Conservation (phyloP, 805 yeast species). For the Suhomyces tanzawaensis region DNA sequence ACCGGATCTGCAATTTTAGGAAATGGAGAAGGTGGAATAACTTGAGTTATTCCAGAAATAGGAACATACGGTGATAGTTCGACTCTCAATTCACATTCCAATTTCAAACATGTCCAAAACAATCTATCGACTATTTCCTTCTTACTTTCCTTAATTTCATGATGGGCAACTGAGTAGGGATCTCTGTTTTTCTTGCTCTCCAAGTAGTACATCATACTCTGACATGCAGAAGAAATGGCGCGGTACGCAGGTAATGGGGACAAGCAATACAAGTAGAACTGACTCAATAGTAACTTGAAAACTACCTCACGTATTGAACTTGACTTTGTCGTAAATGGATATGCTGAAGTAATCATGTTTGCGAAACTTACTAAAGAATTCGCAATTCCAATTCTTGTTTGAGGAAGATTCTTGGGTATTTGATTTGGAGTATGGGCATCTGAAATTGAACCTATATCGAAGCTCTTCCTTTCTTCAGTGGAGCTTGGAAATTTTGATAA, state of each 20-base stretch:
- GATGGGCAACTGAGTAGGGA: conserved; percentile 3
- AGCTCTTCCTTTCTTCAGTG: conserved; percentile 24
- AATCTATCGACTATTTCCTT: conserved; percentile 26
- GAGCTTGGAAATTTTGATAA: conserved; percentile 26
- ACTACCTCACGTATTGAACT: conserved; percentile 17
- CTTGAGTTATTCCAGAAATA: conserved; percentile 29
- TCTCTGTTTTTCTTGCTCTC: conserved; percentile 15
- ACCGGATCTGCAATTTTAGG: conserved; percentile 29
- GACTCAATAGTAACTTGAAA: conserved; percentile 24
- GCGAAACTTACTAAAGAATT: conserved; percentile 22
- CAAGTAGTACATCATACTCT: conserved; percentile 29
- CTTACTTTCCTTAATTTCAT: conserved; percentile 5
- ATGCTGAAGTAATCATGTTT: conserved; percentile 16
- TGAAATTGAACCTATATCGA: conserved; percentile 20
- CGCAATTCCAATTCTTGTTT: conserved; percentile 22
- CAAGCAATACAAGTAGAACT: conserved; percentile 25
- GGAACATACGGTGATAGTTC: conserved; percentile 36
- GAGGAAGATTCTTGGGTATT: conserved; percentile 9
- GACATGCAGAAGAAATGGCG: conserved; percentile 24
- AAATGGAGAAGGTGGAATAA: conserved; percentile 31
- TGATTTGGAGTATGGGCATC: conserved; percentile 6
- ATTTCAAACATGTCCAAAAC: conserved; percentile 37
- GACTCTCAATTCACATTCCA: conserved; percentile 34
- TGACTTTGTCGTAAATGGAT: conserved; percentile 18
- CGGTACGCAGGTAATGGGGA: conserved; percentile 28